These are phyloP conservation scores for Hapsidospora chrysogenum DNA, from an alignment of 495 filamentous ascomycete species.

Conservation along the genomic window DNA sequence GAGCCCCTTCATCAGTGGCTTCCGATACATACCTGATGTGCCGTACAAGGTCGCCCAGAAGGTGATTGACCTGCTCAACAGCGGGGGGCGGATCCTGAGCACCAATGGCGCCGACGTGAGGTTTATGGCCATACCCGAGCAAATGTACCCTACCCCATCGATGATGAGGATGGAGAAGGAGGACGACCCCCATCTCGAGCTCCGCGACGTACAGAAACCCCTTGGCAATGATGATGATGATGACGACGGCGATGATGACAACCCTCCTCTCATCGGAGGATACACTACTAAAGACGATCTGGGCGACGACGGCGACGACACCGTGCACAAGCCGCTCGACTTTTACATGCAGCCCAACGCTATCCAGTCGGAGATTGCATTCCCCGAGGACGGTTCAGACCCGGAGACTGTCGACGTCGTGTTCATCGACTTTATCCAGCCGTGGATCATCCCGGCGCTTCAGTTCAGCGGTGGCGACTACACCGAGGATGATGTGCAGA, in stretches of 20 bases:
- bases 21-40: conserved; percentile 65
- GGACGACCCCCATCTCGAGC: background rate
- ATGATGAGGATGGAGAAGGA: background rate
- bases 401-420: conserved; percentile 71
- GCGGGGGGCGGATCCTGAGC: conserved; percentile 40
- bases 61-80: conserved; percentile 59
- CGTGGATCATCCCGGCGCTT: conserved; percentile 57
- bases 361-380: conserved; percentile 47
- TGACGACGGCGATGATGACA: conserved; percentile 4
- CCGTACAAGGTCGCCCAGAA: conserved; percentile 55
- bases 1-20: conserved; percentile 72
- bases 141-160: conserved; percentile 4
- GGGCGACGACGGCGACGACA: conserved; percentile 82
- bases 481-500: conserved; percentile 35
- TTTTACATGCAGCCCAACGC: conserved; percentile 72
- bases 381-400: conserved; percentile 26
- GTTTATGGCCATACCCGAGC: conserved; percentile 24
- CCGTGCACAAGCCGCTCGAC: conserved; percentile 54
- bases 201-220: conserved; percentile 12
- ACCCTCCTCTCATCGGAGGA: conserved; percentile 43
- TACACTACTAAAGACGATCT: conserved; percentile 83
- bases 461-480: conserved; percentile 48
- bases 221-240: too few relatives aligned
- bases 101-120: conserved; percentile 10
- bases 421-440: conserved; percentile 81